Base-by-base conservation (phyloP, 2,329 filamentous ascomycete species). In the Neofusicoccum sp. region DNA sequence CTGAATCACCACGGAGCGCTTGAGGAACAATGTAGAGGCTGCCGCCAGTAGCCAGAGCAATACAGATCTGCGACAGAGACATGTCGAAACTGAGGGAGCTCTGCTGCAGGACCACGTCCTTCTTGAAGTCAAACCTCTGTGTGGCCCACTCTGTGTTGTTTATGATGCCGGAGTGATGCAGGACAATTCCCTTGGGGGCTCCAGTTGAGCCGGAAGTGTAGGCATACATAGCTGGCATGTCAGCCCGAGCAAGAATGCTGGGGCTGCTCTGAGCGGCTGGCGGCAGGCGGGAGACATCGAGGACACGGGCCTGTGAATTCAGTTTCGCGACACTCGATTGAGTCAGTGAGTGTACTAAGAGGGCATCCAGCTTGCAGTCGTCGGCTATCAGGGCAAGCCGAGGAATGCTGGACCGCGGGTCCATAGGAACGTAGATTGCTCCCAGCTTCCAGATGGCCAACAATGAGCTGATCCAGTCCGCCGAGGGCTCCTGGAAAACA, bases 391-490 rank as follows among this genome's bases (percentile, higher is more conserved):
- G 53, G 1, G 65, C 60, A 1, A 79, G 71, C 1, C 79, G 69
- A 6, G 66, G 20, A 0, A 68, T 14, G 1, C 71, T 66, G 8
- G 67, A 71, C 0, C 66, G 62, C 0, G 68, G 47, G 58, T 83
- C 81, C 0, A 83, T 67, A 1, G 73, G 73, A 3, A 75, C 61
- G 56, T 71, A 76, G 3, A 64, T 40, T 3, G 67, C 71, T 1
- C 78, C 79, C 11, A 76, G 54, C 0, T 71, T 67, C 58, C 73
- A 63, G 40, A 81, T 76, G 6, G 76, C 80, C 3, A 81, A 69
- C 44, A 81, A 62, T 0, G 74, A 76, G 38, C 61, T 68, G 3
- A 78, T 65, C 67, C 66, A 77, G 38, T 79, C 73, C 0, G 66
- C 41, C 0, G 68, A 63, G 0, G 80, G 70, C 3, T 77, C 57